Evolutionary conservation across 75 land plant species (phyloP).

Genomic region (Selaginella moellendorffii): DNA sequence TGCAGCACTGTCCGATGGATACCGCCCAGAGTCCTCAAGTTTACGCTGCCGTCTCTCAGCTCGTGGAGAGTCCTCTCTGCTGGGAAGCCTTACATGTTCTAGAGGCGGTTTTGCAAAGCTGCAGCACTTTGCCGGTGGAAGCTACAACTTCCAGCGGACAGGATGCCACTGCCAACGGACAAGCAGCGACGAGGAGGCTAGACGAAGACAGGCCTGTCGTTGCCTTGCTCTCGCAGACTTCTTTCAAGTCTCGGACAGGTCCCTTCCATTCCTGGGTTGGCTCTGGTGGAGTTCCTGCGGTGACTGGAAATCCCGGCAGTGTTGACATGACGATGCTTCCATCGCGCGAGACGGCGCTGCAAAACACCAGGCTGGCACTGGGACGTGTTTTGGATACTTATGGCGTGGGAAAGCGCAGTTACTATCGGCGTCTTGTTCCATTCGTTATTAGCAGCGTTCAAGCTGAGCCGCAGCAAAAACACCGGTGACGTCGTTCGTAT

Average conservation of each 20-base stretch:
- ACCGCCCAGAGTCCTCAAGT: constrained; percentile 90
- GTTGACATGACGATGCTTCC: constrained; percentile 22
- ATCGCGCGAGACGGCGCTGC: constrained; percentile 62
- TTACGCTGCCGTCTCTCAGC: constrained; percentile 55
- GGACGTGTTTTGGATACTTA: constrained; percentile 87
- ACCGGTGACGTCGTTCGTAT: too few relatives aligned
- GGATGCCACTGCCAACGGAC: constrained; percentile 26
- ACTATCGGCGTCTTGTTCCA: constrained; percentile 79
- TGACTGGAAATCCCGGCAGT: constrained; percentile 10
- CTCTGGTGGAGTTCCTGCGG: constrained; percentile 24
- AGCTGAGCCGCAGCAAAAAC: constrained; percentile 1
- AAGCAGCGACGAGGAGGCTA: not conserved
- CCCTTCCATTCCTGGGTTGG: constrained; percentile 38
- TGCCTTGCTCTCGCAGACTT: constrained; percentile 54
- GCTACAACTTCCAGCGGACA: not conserved
- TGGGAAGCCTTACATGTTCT: not conserved
- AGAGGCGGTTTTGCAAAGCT: constrained; percentile 8
- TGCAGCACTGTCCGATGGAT: constrained; percentile 86
- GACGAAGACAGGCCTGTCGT: constrained; percentile 9
- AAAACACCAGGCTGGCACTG: constrained; percentile 76
- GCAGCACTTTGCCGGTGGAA: constrained; percentile 5
- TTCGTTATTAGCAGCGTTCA: constrained; percentile 56
- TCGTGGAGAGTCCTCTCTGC: constrained; percentile 7
- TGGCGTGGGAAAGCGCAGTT: constrained; percentile 62
- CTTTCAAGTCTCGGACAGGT: constrained; percentile 74